Evolutionary conservation across 1,139 yeast genomes (phyloP).

Genomic region (Pneumocystis murina): DNA sequence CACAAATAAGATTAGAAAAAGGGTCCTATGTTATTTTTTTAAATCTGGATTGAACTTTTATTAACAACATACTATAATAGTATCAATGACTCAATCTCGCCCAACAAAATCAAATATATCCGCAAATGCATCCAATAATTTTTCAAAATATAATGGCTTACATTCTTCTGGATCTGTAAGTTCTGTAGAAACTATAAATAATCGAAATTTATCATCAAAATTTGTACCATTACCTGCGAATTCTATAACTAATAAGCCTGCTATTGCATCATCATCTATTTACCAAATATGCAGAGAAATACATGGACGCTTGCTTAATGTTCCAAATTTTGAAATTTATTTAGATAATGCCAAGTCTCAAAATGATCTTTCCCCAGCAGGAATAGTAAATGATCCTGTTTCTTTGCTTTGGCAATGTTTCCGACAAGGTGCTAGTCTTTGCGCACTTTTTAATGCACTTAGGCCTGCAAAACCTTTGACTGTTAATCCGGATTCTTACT

Average conservation of each 20-base stretch:
- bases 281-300: constrained; percentile 55
- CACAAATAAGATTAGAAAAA: background rate
- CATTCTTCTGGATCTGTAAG: background rate
- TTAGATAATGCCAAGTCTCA: constrained; percentile 33
- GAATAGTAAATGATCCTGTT: constrained; percentile 56
- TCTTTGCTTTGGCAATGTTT: constrained; percentile 79
- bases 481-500: constrained; percentile 23
- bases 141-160: background rate
- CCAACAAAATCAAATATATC: background rate
- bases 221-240: background rate
- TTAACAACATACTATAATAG: background rate
- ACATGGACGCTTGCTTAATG: constrained; percentile 41
- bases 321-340: constrained; percentile 63
- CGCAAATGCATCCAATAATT: background rate
- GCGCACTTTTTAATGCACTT: constrained; percentile 60
- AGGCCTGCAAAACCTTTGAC: constrained; percentile 24
- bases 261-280: constrained; percentile 55
- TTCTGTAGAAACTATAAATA: background rate
- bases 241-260: constrained; percentile 23
- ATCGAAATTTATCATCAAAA: background rate
- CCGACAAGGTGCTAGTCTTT: constrained; percentile 85
- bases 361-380: constrained; percentile 17
- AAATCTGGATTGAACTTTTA: background rate
- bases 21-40: background rate
- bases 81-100: background rate